A percentile compares a stretch with the other conserved stretches of the same genome.
Evolutionary conservation across 345 rosid species (phyloP).

Genomic region (Rhodamnia argentea): DNA sequence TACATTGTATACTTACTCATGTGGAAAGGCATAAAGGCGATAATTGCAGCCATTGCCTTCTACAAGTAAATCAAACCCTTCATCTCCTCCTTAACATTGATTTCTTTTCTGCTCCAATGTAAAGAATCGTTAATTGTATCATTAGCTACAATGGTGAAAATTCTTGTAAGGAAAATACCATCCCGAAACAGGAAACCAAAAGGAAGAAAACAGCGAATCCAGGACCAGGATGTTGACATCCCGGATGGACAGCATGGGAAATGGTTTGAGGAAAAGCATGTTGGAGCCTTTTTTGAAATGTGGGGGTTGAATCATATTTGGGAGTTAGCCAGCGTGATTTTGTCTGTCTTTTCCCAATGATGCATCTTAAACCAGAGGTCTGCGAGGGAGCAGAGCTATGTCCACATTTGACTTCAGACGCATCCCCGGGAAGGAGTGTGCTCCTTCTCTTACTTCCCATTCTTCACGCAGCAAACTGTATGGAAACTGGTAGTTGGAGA

Average conservation of each 20-base stretch:
- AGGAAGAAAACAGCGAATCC: neutral
- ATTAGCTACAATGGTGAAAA: neutral
- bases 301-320: neutral
- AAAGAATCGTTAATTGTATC: neutral
- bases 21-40: neutral
- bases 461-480: neutral
- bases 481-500: slow-evolving; percentile 4
- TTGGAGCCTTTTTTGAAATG: neutral
- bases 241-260: neutral
- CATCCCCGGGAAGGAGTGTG: neutral
- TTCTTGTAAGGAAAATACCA: neutral
- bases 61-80: neutral
- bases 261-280: neutral
- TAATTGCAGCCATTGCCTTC: neutral
- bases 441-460: neutral
- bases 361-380: neutral
- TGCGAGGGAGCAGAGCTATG: neutral
- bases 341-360: neutral
- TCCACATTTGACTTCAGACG: neutral
- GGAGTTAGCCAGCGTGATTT: neutral
- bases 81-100: neutral
- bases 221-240: neutral
- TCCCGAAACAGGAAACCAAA: neutral
- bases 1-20: too few species aligned
- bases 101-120: neutral